Conservation (phyloP, 495 filamentous ascomycete species). For the Collariella sp. region DNA sequence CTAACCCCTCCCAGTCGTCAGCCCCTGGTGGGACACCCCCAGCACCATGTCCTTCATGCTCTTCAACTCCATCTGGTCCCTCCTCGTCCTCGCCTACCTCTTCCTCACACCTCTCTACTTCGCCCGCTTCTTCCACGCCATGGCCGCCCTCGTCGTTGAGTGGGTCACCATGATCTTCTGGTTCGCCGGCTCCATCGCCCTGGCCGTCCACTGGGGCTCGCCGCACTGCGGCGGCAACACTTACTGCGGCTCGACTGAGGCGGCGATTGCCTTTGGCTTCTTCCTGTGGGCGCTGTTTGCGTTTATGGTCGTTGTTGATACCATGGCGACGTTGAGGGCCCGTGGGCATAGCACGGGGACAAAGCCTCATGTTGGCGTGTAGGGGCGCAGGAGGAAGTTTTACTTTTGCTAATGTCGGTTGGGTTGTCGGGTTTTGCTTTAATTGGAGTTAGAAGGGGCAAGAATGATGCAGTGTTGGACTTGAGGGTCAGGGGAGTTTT, state of each 20-base stretch:
- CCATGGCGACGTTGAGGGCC: constrained; percentile 24
- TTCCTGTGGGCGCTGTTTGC: constrained; percentile 38
- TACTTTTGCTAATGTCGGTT: not conserved
- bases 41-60: constrained; percentile 59
- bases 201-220: constrained; percentile 52
- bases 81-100: constrained; percentile 60
- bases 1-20: constrained; percentile 25
- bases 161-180: constrained; percentile 74
- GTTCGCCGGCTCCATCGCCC: constrained; percentile 74
- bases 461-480: not conserved
- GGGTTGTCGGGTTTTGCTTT: not conserved
- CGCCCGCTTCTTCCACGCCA: constrained; percentile 48
- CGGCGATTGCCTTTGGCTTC: constrained; percentile 41
- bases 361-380: constrained; percentile 27
- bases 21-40: constrained; percentile 31
- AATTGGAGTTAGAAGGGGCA: not conserved
- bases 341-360: constrained; percentile 25
- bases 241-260: constrained; percentile 34
- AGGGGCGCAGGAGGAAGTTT: not conserved
- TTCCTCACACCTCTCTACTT: constrained; percentile 52
- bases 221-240: constrained; percentile 24
- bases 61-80: constrained; percentile 64
- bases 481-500: not conserved
- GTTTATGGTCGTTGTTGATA: constrained; percentile 31
- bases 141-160: constrained; percentile 56